Evolutionary conservation across 768 basidiomycete genomes (phyloP).

Genomic region (Paxillus rubicundulus): DNA sequence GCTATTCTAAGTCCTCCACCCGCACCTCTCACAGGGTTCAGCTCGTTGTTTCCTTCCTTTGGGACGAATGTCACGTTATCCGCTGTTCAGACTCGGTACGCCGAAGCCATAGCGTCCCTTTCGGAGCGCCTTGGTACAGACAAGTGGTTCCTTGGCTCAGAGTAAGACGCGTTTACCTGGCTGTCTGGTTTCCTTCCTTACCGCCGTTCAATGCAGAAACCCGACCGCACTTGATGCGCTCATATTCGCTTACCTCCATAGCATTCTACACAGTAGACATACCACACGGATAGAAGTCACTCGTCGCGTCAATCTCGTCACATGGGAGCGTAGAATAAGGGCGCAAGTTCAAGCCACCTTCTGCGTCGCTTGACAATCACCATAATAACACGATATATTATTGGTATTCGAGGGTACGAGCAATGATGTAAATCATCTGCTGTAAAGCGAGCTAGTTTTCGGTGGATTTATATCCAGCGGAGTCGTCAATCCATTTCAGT

Average conservation of each 20-base stretch:
- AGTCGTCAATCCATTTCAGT: conserved; percentile 6
- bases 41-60: conserved; percentile 57
- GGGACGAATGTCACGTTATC: conserved; percentile 54
- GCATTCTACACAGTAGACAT: conserved; percentile 47
- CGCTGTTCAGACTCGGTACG: conserved; percentile 56
- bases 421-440: not conserved
- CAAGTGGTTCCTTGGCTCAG: conserved; percentile 78
- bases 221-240: conserved; percentile 83
- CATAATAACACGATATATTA: conserved; percentile 16
- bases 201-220: conserved; percentile 39
- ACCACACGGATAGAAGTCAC: conserved; percentile 60
- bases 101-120: conserved; percentile 68
- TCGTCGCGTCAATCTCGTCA: conserved; percentile 71
- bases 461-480: not conserved
- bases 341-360: conserved; percentile 56
- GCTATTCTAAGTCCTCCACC: conserved; percentile 62
- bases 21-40: conserved; percentile 67
- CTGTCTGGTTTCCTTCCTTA: not conserved
- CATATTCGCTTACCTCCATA: conserved; percentile 77
- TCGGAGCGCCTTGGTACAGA: conserved; percentile 74
- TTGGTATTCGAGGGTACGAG: conserved; percentile 10
- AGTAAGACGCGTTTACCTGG: conserved; percentile 39
- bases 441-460: too few species aligned
- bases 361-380: conserved; percentile 1
- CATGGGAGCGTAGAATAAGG: conserved; percentile 75